Percentiles rank a stretch among this genome's conserved stretches.
These are phyloP conservation scores for Hygrocybe punicea DNA, from an alignment of 768 basidiomycete genomes.

Conservation along the genomic window DNA sequence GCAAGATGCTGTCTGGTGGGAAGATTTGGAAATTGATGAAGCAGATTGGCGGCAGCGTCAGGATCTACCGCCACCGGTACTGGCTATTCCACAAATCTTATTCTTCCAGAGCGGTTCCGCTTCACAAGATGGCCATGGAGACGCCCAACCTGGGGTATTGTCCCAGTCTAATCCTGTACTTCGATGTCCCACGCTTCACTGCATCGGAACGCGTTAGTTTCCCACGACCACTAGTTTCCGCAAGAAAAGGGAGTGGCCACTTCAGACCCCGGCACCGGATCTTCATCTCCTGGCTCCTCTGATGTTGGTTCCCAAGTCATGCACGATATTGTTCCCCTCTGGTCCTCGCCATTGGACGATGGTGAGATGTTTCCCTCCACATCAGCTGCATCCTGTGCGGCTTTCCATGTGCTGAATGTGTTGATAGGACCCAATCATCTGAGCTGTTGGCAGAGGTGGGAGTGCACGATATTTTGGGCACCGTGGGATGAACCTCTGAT, in stretches of 20 bases:
- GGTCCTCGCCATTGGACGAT: conserved; percentile 54
- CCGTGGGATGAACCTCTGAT: no score
- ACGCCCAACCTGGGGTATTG: conserved; percentile 13
- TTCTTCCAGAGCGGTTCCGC: conserved; percentile 1
- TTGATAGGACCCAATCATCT: conserved; percentile 44
- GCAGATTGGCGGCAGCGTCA: conserved; percentile 50
- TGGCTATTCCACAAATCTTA: conserved; percentile 52
- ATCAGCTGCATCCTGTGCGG: no score
- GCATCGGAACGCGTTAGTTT: conserved; percentile 3
- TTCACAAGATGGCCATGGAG: conserved; percentile 17
- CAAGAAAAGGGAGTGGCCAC: conserved; percentile 45
- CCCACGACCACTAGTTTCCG: conserved; percentile 43
- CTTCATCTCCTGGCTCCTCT: conserved; percentile 61
- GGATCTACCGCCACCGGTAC: conserved; percentile 51
- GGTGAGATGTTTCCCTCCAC: conserved; percentile 38
- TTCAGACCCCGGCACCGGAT: conserved; percentile 49
- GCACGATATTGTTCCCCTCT: no score
- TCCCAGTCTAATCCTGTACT: conserved; percentile 22
- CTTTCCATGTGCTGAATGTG: no score
- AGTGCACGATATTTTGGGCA: conserved; percentile 49
- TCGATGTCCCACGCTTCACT: conserved; percentile 15
- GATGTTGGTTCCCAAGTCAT: conserved; percentile 48
- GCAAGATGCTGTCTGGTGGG: conserved; percentile 22
- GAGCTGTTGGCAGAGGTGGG: conserved; percentile 42
- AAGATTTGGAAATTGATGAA: conserved; percentile 70